phyloP scores from a whole-genome alignment of 148 eudicot genomes.

The Gaultheria prostrata region DNA sequence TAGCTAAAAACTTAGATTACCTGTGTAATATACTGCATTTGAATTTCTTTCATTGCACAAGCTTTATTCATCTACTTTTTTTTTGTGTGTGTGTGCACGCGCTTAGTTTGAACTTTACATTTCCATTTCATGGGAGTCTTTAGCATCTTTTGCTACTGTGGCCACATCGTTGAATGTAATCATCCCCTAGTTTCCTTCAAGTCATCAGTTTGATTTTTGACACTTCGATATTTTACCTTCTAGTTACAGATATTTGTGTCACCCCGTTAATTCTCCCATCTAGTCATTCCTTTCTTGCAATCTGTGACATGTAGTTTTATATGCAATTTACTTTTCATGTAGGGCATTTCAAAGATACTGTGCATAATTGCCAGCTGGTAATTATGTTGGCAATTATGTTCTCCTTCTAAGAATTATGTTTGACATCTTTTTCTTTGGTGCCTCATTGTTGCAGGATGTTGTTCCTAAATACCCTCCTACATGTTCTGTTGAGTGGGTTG shows the following conservation, averaged over 20 bases:
- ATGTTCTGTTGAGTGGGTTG: constrained; percentile 93
- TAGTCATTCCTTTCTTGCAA: background rate
- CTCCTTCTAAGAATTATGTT: background rate
- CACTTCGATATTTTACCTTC: background rate
- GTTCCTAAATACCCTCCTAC: constrained; percentile 69
- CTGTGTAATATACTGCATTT: background rate
- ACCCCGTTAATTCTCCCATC: background rate
- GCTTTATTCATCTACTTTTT: background rate
- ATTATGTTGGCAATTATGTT: background rate
- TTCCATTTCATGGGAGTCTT: background rate
- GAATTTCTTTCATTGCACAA: background rate
- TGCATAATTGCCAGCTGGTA: background rate
- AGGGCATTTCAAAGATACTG: background rate
- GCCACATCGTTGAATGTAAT: background rate
- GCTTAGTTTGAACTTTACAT: background rate
- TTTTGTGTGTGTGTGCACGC: background rate
- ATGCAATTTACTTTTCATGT: background rate
- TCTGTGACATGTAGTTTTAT: background rate
- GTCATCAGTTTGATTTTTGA: background rate
- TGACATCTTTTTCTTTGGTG: constrained; percentile 1
- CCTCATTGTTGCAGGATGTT: constrained; percentile 59
- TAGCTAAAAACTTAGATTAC: background rate
- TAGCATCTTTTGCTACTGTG: background rate
- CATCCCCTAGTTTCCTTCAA: background rate
- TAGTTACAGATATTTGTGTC: background rate